Evolutionary conservation across 2,329 filamentous ascomycete species (phyloP), one percentile per base, ranked within the genome.

Genomic region (Metarhizium album): DNA sequence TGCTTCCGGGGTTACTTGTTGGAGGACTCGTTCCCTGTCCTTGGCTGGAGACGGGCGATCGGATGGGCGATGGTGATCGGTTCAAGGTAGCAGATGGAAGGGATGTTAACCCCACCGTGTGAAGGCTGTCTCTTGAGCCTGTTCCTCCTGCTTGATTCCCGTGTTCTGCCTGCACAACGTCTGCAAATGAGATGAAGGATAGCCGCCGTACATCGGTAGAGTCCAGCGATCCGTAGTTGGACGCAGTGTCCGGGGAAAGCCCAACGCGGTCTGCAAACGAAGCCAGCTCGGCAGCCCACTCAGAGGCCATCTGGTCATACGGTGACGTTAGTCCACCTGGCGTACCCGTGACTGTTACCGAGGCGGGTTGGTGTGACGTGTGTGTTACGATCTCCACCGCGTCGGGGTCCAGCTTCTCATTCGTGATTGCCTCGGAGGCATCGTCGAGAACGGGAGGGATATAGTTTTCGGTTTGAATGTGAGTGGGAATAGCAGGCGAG

Each of bases 181-280:
- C 91, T 54, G 91, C 90, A 67, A 97, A 97, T 7, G 90, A 95
- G 64, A 97, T 95, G 70, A 97, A 97, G 65, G 87, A 93, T 55
- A 97, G 71, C 22, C 91, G 82, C 45, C 88, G 83, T 18, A 94
- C 80, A 60, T 95, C 90, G 45, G 80, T 76, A 8, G 67, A 68
- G 24, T 95, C 90, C 54, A 91, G 72, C 45, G 84, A 82, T 31
- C 84, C 87, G 65, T 91, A 91, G 63, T 82, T 88, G 52, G 84
- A 87, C 2, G 80, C 81, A 24, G 75, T 74, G 57, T 91, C 86
- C 42, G 82, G 67, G 45, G 61, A 60, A 37, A 63, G 62, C 54
- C 61, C 60, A 46, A 64, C 73, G 46, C 68, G 69, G 51, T 74
- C 72, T 5, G 74, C 70, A 60, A 81, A 74, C 22, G 77, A 73